These are phyloP conservation scores for Davidsoniella australis DNA, from an alignment of 2,329 filamentous ascomycete species.

Conservation along the genomic window DNA sequence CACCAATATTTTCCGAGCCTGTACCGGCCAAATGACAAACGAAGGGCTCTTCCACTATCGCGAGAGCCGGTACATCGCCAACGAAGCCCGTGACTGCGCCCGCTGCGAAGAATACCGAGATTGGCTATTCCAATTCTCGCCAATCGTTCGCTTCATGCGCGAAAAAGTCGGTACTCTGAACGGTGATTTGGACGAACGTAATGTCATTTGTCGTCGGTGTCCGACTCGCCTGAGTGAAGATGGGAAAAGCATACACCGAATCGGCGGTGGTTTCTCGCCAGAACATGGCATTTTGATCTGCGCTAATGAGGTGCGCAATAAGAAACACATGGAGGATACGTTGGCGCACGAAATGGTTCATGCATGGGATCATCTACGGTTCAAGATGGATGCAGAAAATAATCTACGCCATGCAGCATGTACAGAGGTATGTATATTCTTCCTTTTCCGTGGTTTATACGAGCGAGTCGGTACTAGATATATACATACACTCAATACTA, in stretches of 20 bases:
- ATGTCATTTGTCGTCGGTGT: slow-evolving; percentile 72
- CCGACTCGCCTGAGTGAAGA: slow-evolving; percentile 37
- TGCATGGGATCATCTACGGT: slow-evolving; percentile 82
- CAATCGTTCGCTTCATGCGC: slow-evolving; percentile 71
- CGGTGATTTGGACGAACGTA: slow-evolving; percentile 53
- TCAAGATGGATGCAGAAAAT: slow-evolving; percentile 69
- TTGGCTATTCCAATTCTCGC: slow-evolving; percentile 71
- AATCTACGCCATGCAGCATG: slow-evolving; percentile 81
- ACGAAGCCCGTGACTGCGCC: slow-evolving; percentile 63
- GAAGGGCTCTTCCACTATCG: slow-evolving; percentile 63
- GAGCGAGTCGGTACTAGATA: slow-evolving; percentile 1
- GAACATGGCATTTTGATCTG: slow-evolving; percentile 80
- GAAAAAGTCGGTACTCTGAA: slow-evolving; percentile 67
- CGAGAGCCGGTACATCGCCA: slow-evolving; percentile 53
- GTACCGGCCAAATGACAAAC: slow-evolving; percentile 53
- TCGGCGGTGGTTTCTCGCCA: slow-evolving; percentile 70
- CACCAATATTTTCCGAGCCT: slow-evolving; percentile 73
- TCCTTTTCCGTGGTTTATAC: background rate
- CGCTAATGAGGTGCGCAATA: slow-evolving; percentile 72
- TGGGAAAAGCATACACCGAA: slow-evolving; percentile 40
- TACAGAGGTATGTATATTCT: slow-evolving; percentile 49
- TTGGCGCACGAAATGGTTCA: slow-evolving; percentile 96
- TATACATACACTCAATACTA: slow-evolving; percentile 1
- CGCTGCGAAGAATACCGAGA: slow-evolving; percentile 69
- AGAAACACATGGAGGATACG: slow-evolving; percentile 78